These are phyloP conservation scores for Fusarium virguliforme DNA, from an alignment of 2,329 filamentous ascomycete species.

Conservation along the genomic window DNA sequence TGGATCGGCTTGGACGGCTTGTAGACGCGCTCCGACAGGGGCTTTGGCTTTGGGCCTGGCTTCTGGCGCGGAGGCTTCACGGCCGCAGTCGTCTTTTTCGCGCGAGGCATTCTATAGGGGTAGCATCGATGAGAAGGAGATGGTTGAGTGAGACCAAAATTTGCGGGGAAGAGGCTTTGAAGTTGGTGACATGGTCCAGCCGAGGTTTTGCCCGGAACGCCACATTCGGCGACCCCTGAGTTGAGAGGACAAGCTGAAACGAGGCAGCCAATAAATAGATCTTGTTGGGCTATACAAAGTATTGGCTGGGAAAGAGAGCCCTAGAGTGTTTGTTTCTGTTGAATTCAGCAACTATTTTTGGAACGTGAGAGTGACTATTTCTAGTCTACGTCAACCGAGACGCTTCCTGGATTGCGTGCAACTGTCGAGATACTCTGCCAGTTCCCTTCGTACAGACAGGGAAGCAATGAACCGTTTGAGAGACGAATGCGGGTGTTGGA, in stretches of 20 bases:
- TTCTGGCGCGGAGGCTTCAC: slow-evolving; percentile 14
- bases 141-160: neutral
- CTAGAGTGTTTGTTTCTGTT: too few species aligned
- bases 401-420: too few species aligned
- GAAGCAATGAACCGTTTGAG: too few species aligned
- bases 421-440: too few species aligned
- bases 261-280: neutral
- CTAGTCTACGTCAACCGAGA: too few species aligned
- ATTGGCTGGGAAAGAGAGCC: neutral
- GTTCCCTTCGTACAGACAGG: too few species aligned
- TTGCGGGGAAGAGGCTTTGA: slow-evolving; percentile 12
- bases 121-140: neutral
- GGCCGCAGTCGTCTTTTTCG: neutral
- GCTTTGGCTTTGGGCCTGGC: slow-evolving; percentile 33
- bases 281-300: neutral
- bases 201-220: slow-evolving; percentile 5
- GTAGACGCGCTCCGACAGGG: slow-evolving; percentile 23
- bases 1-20: slow-evolving; percentile 20
- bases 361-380: too few species aligned
- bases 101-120: neutral
- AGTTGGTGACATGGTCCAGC: neutral
- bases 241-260: neutral
- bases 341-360: too few species aligned
- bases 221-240: neutral
- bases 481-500: too few species aligned